Evolutionary conservation across 768 basidiomycete genomes (phyloP).

Genomic region (Hortiboletus campestris): DNA sequence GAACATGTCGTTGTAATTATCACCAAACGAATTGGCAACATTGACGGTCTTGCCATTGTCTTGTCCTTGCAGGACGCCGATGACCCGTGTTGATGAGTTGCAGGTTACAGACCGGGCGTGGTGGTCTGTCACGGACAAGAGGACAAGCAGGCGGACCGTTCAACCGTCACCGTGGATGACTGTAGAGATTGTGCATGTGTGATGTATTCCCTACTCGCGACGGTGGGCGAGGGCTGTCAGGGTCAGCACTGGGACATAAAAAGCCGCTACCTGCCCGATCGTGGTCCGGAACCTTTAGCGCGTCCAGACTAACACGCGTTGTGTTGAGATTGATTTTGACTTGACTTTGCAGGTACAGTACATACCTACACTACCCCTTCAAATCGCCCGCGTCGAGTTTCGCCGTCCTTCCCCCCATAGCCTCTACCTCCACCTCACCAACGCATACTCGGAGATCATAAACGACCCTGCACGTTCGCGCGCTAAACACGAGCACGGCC

Average conservation of each 20-base stretch:
- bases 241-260: constrained; percentile 7
- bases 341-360: not conserved
- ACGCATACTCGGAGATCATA: no score
- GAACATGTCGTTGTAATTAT: constrained; percentile 99
- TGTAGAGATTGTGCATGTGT: constrained; percentile 25
- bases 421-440: no score
- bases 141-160: constrained; percentile 94
- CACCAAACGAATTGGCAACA: constrained; percentile 95
- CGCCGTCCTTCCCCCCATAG: no score
- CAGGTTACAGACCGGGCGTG: constrained; percentile 86
- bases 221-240: constrained; percentile 69
- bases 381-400: no score
- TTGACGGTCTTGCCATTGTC: constrained; percentile 94
- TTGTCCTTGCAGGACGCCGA: constrained; percentile 92
- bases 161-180: no score
- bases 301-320: constrained; percentile 37
- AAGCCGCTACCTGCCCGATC: constrained; percentile 56
- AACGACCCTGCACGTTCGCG: no score
- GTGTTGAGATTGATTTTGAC: constrained; percentile 31
- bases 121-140: constrained; percentile 94
- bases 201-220: constrained; percentile 49
- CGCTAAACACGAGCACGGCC: no score
- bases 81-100: constrained; percentile 83
- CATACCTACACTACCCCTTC: no score
- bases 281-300: constrained; percentile 75